Percentiles rank a stretch among this genome's conserved stretches.
phyloP scores from a whole-genome alignment of 768 basidiomycete species.

The Suillus brevipes region DNA sequence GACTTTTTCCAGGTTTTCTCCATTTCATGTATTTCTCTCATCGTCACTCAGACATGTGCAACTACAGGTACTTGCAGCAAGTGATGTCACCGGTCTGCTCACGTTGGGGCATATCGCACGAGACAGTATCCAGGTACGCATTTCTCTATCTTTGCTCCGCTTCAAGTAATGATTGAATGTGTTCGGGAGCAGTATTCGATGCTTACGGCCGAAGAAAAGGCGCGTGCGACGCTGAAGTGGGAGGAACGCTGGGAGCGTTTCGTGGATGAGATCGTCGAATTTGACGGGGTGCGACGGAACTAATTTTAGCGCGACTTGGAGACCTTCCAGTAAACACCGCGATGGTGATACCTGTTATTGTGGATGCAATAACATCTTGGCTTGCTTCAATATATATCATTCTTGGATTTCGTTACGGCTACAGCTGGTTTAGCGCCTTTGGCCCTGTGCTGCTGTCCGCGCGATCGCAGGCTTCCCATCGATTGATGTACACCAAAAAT shows the following conservation, averaged over 20 bases:
- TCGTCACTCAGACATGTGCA: background rate
- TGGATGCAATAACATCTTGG: background rate
- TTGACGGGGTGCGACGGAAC: background rate
- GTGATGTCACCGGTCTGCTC: conserved; percentile 63
- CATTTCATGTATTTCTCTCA: background rate
- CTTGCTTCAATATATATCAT: background rate
- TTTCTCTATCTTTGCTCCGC: background rate
- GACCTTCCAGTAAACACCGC: background rate
- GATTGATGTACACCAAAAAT: background rate
- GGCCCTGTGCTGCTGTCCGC: background rate
- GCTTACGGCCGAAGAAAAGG: conserved; percentile 48
- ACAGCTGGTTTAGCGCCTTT: background rate
- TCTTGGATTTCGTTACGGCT: background rate
- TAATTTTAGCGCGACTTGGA: background rate
- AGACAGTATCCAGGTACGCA: conserved; percentile 59
- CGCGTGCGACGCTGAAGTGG: conserved; percentile 42
- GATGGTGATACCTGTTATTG: background rate
- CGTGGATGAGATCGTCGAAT: conserved; percentile 35
- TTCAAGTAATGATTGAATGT: background rate
- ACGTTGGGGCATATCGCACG: conserved; percentile 64
- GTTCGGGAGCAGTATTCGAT: conserved; percentile 48
- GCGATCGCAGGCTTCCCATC: background rate
- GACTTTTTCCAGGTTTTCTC: conserved; percentile 70
- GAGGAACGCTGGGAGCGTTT: conserved; percentile 50
- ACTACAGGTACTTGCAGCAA: conserved; percentile 62